Evolutionary conservation across 805 yeast genomes (phyloP).

Genomic region (Schizosaccharomyces octosporus): DNA sequence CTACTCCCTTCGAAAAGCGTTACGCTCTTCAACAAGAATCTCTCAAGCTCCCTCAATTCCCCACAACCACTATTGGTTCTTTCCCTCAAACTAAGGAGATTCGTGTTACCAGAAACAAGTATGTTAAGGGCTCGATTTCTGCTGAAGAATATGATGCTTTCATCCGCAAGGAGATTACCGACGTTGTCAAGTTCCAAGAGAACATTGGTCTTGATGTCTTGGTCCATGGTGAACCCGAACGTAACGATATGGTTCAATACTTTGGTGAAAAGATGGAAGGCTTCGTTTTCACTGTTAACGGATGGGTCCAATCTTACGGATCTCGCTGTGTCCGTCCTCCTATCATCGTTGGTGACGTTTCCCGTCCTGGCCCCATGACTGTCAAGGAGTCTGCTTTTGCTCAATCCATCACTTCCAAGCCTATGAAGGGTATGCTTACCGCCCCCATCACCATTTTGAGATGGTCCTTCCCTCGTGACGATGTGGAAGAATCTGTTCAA

Average conservation of each 20-base stretch:
- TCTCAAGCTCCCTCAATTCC: constrained; percentile 92
- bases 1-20: constrained; percentile 66
- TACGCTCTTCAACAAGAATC: constrained; percentile 62
- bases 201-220: constrained; percentile 93
- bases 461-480: constrained; percentile 99
- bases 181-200: constrained; percentile 95
- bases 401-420: constrained; percentile 81
- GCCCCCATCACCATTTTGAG: constrained; percentile 98
- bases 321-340: constrained; percentile 99
- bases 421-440: constrained; percentile 99
- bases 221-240: constrained; percentile 99
- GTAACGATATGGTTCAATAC: constrained; percentile 99
- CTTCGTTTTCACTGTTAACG: constrained; percentile 92
- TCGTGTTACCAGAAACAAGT: constrained; percentile 95
- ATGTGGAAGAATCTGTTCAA: constrained; percentile 75
- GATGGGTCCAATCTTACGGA: constrained; percentile 99
- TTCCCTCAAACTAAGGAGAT: constrained; percentile 99
- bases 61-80: constrained; percentile 99
- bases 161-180: constrained; percentile 89
- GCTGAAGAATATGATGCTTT: constrained; percentile 87
- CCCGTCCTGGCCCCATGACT: constrained; percentile 95
- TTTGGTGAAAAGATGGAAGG: constrained; percentile 97
- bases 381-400: constrained; percentile 98
- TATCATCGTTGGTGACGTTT: constrained; percentile 93
- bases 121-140: constrained; percentile 85